Percentiles rank a stretch among this genome's conserved stretches.
Conservation (phyloP, 495 filamentous ascomycete genomes). For the Eremomyces bilateralis region DNA sequence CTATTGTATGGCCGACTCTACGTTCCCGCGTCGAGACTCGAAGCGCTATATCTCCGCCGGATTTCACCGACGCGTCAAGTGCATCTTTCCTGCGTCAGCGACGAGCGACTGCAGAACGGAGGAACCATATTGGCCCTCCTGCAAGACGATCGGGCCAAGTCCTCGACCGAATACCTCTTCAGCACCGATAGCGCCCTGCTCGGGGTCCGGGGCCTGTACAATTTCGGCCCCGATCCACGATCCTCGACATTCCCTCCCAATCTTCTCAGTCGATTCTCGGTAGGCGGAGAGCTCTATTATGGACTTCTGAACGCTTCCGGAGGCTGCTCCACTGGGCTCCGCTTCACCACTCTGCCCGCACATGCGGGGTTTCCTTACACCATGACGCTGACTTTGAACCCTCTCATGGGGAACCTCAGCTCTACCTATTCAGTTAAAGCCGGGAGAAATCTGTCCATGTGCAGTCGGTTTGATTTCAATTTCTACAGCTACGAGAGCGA, state of each 20-base stretch:
- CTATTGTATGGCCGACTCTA: conserved; percentile 80
- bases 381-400: conserved; percentile 59
- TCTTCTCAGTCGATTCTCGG: conserved; percentile 18
- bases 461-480: conserved; percentile 86
- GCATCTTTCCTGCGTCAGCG: conserved; percentile 63
- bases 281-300: conserved; percentile 87
- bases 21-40: conserved; percentile 61
- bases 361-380: conserved; percentile 78
- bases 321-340: conserved; percentile 57
- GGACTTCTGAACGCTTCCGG: conserved; percentile 77
- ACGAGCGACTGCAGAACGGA: conserved; percentile 46
- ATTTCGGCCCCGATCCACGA: conserved; percentile 69
- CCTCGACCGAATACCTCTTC: conserved; percentile 74
- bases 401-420: conserved; percentile 77
- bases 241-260: conserved; percentile 7
- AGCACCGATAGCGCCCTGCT: conserved; percentile 80
- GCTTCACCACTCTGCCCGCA: conserved; percentile 79
- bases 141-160: conserved; percentile 75
- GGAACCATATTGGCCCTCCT: conserved; percentile 57
- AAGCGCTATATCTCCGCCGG: conserved; percentile 69
- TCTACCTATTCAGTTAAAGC: conserved; percentile 80
- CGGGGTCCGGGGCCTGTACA: conserved; percentile 75
- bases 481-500: conserved; percentile 96
- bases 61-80: conserved; percentile 60
- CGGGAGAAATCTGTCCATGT: conserved; percentile 56